Percentiles rank a stretch among this genome's conserved stretches.
These are phyloP conservation scores for Claviceps paspali DNA, from an alignment of 2,329 filamentous ascomycete species.

Conservation along the genomic window DNA sequence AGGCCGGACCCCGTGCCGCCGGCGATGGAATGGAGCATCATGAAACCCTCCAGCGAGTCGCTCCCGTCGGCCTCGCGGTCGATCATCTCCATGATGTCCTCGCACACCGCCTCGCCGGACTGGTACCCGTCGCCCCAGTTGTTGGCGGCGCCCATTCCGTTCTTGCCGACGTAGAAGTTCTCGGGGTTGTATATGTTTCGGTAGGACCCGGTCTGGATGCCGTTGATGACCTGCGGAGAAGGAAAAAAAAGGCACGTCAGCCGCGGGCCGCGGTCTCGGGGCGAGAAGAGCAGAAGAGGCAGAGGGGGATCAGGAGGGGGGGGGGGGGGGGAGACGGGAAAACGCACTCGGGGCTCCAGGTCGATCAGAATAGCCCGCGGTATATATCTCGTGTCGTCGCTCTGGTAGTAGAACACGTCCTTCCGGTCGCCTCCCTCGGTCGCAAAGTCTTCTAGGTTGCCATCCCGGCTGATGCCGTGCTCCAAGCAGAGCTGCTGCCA, in stretches of 20 bases:
- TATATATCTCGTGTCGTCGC: constrained; percentile 96
- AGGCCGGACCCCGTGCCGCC: constrained; percentile 94
- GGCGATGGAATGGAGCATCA: constrained; percentile 96
- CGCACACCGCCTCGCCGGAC: constrained; percentile 77
- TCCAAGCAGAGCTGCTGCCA: constrained; percentile 98
- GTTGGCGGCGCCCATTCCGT: constrained; percentile 86
- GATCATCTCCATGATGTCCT: constrained; percentile 99
- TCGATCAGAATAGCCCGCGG: constrained; percentile 91
- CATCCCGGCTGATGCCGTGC: constrained; percentile 94
- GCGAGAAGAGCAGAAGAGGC: neutral
- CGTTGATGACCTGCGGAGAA: constrained; percentile 58
- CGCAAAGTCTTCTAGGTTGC: constrained; percentile 93
- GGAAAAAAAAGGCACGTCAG: neutral
- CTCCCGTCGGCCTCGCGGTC: constrained; percentile 96
- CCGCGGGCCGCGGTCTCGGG: too few species aligned
- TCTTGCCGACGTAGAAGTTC: constrained; percentile 94
- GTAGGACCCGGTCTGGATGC: constrained; percentile 86
- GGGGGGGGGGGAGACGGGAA: neutral
- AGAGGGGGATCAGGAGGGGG: neutral
- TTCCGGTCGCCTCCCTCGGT: constrained; percentile 96
- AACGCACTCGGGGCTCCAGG: constrained; percentile 66
- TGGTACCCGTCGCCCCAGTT: constrained; percentile 98
- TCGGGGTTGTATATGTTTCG: constrained; percentile 99
- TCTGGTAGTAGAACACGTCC: constrained; percentile 99
- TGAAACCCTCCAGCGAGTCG: constrained; percentile 96